A percentile compares a stretch with the other conserved stretches of the same genome.
These are phyloP conservation scores for Phytophthora tubulina DNA, from an alignment of 352 stramenopile genomes.

Conservation along the genomic window DNA sequence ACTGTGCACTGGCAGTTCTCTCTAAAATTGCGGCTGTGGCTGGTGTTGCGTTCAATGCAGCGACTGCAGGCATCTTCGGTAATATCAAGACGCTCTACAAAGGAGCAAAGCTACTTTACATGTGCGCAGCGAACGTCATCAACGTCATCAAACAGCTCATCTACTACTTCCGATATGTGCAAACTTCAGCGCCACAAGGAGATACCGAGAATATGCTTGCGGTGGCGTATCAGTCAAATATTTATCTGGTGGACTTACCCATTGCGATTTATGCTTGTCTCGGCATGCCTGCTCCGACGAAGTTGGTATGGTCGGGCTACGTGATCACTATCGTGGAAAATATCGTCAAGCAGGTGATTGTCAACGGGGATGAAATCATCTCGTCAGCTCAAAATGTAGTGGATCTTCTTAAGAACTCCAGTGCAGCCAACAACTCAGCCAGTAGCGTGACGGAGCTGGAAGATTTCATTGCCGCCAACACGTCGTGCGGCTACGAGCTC, in stretches of 20 bases:
- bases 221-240: constrained; percentile 55
- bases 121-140: constrained; percentile 55
- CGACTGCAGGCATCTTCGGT: constrained; percentile 22
- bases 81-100: constrained; percentile 18
- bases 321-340: constrained; percentile 30
- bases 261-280: constrained; percentile 56
- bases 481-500: constrained; percentile 32
- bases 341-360: constrained; percentile 34
- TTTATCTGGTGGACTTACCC: constrained; percentile 55
- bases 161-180: constrained; percentile 43
- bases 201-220: constrained; percentile 51
- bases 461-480: constrained; percentile 27
- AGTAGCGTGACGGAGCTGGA: constrained; percentile 24
- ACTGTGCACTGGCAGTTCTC: constrained; percentile 18
- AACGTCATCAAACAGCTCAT: constrained; percentile 48
- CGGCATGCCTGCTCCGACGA: constrained; percentile 33
- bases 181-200: constrained; percentile 44
- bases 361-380: constrained; percentile 32
- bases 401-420: constrained; percentile 25
- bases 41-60: constrained; percentile 29
- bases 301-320: constrained; percentile 16
- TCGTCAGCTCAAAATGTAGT: constrained; percentile 30
- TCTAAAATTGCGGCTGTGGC: constrained; percentile 27
- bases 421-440: constrained; percentile 12
- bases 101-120: constrained; percentile 41